Conservation (phyloP, 257 asterid genomes). For the Solanum phureja region DNA sequence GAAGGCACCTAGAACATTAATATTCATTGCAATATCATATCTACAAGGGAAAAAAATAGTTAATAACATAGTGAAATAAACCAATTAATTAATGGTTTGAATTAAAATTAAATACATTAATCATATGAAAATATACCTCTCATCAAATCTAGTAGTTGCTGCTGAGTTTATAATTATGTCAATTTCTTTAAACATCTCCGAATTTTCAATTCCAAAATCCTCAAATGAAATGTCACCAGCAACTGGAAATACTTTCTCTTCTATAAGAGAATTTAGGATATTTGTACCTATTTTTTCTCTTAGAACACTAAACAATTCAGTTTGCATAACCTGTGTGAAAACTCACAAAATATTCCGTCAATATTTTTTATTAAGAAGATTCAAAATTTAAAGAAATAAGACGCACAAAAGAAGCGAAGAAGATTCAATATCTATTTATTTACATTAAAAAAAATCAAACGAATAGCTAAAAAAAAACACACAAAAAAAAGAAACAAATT, state of each 20-base stretch:
- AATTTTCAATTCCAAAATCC: constrained; percentile 15
- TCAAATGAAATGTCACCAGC: constrained; percentile 20
- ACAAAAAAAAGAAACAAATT: no score
- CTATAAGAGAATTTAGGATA: neutral
- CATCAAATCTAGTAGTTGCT: constrained; percentile 42
- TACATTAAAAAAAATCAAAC: no score
- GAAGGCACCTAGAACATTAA: constrained; percentile 33
- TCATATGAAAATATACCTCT: constrained; percentile 8
- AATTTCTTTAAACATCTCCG: constrained; percentile 19
- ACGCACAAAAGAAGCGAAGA: neutral
- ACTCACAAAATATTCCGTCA: neutral
- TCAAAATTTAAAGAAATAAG: neutral
- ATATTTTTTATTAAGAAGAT: neutral
- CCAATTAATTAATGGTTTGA: neutral
- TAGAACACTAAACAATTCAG: constrained; percentile 9
- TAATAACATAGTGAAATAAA: neutral
- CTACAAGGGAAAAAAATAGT: constrained; percentile 3
- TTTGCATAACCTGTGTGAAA: neutral
- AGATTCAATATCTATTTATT: no score
- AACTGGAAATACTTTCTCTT: constrained; percentile 14
- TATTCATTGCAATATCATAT: constrained; percentile 40
- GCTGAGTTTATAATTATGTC: constrained; percentile 53
- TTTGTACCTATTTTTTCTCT: constrained; percentile 7
- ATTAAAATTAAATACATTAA: neutral
- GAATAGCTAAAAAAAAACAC: no score